Percentiles rank a stretch among this genome's conserved stretches.
These are phyloP conservation scores for Neoascochyta sp. DNA, from an alignment of 2,329 filamentous ascomycete genomes.

Conservation along the genomic window DNA sequence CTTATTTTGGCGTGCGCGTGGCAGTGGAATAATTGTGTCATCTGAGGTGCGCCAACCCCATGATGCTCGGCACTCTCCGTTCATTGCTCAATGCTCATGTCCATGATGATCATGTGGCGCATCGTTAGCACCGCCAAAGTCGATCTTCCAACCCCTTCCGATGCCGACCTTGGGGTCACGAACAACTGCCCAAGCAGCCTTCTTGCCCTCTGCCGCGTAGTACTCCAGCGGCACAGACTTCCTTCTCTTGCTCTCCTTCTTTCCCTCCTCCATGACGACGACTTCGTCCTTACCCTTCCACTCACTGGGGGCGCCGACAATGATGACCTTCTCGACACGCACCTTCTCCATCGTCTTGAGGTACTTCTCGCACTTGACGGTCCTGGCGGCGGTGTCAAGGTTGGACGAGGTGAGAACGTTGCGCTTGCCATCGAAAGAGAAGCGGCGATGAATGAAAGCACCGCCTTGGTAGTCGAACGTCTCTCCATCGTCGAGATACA, in stretches of 20 bases:
- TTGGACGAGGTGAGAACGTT: slow-evolving; percentile 65
- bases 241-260: slow-evolving; percentile 42
- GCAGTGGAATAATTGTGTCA: no score
- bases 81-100: slow-evolving; percentile 17
- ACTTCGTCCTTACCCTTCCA: slow-evolving; percentile 66
- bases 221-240: slow-evolving; percentile 59
- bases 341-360: slow-evolving; percentile 76
- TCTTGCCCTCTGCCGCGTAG: slow-evolving; percentile 49
- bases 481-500: slow-evolving; percentile 93
- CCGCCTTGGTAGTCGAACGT: slow-evolving; percentile 83
- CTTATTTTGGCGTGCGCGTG: no score
- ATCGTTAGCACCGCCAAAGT: slow-evolving; percentile 40
- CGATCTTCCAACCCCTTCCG: slow-evolving; percentile 61
- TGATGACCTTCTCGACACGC: slow-evolving; percentile 74
- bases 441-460: slow-evolving; percentile 82
- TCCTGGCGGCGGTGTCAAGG: slow-evolving; percentile 44
- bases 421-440: slow-evolving; percentile 58
- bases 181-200: slow-evolving; percentile 61
- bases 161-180: slow-evolving; percentile 61
- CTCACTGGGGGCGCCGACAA: slow-evolving; percentile 71
- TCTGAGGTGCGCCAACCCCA: no score
- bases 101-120: slow-evolving; percentile 20
- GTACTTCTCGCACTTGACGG: slow-evolving; percentile 67
- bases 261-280: slow-evolving; percentile 60
- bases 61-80: no score